Percentiles rank a stretch among this genome's conserved stretches.
These are phyloP conservation scores for Xerocomus potaroensis DNA, from an alignment of 768 basidiomycete species.

Conservation along the genomic window DNA sequence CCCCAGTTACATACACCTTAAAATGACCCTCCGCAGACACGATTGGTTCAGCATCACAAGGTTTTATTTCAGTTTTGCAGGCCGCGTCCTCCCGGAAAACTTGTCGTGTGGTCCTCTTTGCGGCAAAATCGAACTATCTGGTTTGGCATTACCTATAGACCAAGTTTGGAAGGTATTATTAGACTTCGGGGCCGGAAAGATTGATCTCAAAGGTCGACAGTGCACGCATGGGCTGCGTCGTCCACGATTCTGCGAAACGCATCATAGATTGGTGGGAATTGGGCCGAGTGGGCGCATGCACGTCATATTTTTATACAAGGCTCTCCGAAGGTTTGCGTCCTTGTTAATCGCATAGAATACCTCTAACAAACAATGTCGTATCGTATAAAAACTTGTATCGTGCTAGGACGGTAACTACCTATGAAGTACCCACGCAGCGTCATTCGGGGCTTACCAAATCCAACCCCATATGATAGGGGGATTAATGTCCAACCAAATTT, in stretches of 20 bases:
- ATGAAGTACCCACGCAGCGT: too few relatives aligned
- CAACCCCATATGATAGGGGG: too few relatives aligned
- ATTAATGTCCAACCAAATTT: too few relatives aligned
- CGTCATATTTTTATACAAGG: background rate
- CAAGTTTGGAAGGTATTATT: too few relatives aligned
- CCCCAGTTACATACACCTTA: background rate
- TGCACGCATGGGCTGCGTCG: background rate
- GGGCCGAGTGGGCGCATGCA: constrained; percentile 2
- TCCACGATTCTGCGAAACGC: constrained; percentile 2
- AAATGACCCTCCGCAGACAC: background rate
- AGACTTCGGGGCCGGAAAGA: too few relatives aligned
- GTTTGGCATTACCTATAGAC: too few relatives aligned
- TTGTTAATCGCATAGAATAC: background rate
- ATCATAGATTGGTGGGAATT: background rate
- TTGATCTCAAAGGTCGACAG: background rate
- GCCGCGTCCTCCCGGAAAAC: background rate
- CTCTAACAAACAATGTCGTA: too few relatives aligned
- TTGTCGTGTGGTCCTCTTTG: background rate
- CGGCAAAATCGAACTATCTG: background rate
- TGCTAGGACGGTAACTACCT: too few relatives aligned
- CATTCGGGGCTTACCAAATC: too few relatives aligned
- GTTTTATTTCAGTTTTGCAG: rapidly evolving
- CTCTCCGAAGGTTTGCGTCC: background rate
- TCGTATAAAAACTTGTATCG: too few relatives aligned
- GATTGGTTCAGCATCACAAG: background rate